These are phyloP conservation scores for Amanita thiersii DNA, from an alignment of 768 basidiomycete genomes.

Conservation along the genomic window DNA sequence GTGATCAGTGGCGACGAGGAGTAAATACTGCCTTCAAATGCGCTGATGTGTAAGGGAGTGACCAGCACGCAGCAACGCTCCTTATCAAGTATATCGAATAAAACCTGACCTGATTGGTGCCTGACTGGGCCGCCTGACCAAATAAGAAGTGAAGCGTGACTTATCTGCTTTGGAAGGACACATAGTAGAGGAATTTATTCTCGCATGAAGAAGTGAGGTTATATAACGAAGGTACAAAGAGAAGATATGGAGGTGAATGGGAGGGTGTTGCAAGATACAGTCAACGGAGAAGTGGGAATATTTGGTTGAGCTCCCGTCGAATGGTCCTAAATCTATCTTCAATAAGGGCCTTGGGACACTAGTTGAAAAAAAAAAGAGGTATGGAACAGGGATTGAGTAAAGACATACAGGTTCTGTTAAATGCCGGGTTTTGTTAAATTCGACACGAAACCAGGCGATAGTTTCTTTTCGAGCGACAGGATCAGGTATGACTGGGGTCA, in stretches of 20 bases:
- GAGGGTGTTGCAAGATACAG: too few species aligned
- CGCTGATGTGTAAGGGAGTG: constrained; percentile 2
- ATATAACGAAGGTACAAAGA: constrained; percentile 6
- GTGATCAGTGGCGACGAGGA: constrained; percentile 6
- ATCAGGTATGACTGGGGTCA: constrained; percentile 50
- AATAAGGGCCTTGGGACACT: constrained; percentile 37
- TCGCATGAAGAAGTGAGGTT: too few species aligned
- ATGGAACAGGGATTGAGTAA: background rate
- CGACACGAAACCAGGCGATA: constrained; percentile 61
- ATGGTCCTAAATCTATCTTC: constrained; percentile 50
- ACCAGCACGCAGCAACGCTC: too few species aligned
- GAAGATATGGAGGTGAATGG: constrained; percentile 9
- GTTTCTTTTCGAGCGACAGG: constrained; percentile 55
- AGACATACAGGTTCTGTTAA: constrained; percentile 47
- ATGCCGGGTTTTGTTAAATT: constrained; percentile 58
- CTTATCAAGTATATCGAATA: background rate
- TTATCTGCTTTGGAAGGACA: background rate
- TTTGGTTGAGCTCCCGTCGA: constrained; percentile 52
- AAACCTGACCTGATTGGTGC: constrained; percentile 1
- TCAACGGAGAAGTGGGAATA: constrained; percentile 31
- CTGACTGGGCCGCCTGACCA: constrained; percentile 3
- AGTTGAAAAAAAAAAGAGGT: constrained; percentile 3
- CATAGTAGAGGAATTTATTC: background rate
- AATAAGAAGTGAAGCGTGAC: background rate
- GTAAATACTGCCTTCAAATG: constrained; percentile 3